Base-by-base conservation (phyloP, 495 filamentous ascomycete species). In the Hypoxylon subgilvum region DNA sequence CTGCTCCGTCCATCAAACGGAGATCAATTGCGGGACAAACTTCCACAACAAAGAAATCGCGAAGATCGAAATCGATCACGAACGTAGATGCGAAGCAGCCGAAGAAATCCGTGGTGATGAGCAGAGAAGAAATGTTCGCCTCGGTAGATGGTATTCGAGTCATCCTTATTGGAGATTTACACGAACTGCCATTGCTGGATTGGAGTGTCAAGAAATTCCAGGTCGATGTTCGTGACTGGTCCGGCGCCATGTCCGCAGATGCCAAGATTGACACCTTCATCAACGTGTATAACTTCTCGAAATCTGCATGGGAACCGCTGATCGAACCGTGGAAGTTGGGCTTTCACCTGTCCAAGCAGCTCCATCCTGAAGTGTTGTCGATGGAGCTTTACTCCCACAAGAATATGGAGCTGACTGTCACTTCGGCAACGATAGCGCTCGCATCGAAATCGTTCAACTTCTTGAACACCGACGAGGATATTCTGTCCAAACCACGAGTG, bases 221-320 rank as follows among this genome's bases (percentile, higher is more conserved):
- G 19, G 82, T 91, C 7, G 84, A 86, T 49, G 87, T 93, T 10
- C 83, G 86, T 53, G 90, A 98, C 72, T 98, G 94, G 94, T 91
- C 92, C 3, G 86, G 86, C 13, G 87, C 86, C 7, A 79, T 97
- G 74, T 90, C 84, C 62, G 92, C 90, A 1, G 92, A 97, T 66
- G 90, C 90, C 0, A 90, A 78, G 28, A 86, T 97, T 47, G 91
- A 97, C 61, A 92, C 91, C 51, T 96, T 93, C 71, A 79, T 95
- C 64, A 98, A 97, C 69, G 86, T 97, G 43, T 97, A 95, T 78
- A 98, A 97, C 72, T 98, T 98, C 72, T 92, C 94, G 14, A 97
- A 98, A 71, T 97, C 95, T 0, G 89, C 91, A 6, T 98, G 94
- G 94, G 94, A 97, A 70, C 94, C 94, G 6, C 76, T 98, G 23